Evolutionary conservation across 2,329 filamentous ascomycete genomes (phyloP).

Genomic region (Seiridium cupressi): DNA sequence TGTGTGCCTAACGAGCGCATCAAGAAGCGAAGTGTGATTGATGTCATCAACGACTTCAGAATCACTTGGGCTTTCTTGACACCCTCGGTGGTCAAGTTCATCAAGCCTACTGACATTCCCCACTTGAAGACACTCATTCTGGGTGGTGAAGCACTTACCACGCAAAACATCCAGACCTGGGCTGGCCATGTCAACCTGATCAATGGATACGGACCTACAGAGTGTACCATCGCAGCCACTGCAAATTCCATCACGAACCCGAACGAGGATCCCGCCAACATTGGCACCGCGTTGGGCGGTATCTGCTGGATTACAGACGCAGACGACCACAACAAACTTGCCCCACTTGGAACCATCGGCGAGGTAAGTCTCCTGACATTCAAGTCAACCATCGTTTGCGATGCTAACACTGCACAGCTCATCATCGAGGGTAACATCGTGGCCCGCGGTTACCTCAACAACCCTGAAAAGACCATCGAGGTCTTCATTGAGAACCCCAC

Average conservation of each 20-base stretch:
- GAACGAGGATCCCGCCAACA: neutral
- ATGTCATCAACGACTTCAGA: constrained; percentile 7
- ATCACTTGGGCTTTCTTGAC: constrained; percentile 10
- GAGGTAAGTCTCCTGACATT: constrained; percentile 2
- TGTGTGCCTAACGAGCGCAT: constrained; percentile 35
- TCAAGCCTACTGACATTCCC: neutral
- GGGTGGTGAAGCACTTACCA: constrained; percentile 3
- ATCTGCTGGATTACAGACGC: constrained; percentile 10
- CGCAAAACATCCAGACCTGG: constrained; percentile 1
- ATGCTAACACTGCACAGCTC: constrained; percentile 3
- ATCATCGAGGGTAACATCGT: constrained; percentile 13
- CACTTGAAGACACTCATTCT: constrained; percentile 4
- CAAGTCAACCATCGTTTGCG: neutral
- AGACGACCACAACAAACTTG: constrained; percentile 9
- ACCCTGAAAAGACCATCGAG: constrained; percentile 14
- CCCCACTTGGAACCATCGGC: constrained; percentile 14
- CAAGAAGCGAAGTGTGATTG: constrained; percentile 17
- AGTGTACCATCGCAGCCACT: neutral
- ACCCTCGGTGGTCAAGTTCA: constrained; percentile 6
- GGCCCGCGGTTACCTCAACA: constrained; percentile 29
- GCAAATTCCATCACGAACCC: neutral
- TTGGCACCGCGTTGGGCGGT: constrained; percentile 3
- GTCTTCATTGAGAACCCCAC: constrained; percentile 20
- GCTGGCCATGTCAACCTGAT: neutral
- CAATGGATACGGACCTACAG: constrained; percentile 5